Evolutionary conservation across 768 basidiomycete genomes (phyloP), one percentile per base, ranked within the genome.

Genomic region (Suillus alpinus): DNA sequence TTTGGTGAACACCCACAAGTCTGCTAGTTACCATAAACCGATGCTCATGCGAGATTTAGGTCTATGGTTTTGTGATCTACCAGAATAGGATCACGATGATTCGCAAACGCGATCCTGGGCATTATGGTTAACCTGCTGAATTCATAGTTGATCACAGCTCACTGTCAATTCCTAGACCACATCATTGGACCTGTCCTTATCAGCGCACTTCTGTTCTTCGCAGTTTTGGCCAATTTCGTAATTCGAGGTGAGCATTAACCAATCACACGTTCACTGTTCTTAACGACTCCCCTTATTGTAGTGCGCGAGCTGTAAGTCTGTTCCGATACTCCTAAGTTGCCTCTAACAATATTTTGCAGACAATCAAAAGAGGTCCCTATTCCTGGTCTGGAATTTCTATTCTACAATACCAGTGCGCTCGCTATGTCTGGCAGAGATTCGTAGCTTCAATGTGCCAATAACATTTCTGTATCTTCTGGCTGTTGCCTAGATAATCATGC

Each of bases 31-130:
- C n/a, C 12, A 31, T n/a, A 13, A 31, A 46, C 10, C 10, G 12
- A 59, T 46, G 12, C 46, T 47, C 41, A 61, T 9, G n/a, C 49
- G 55, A 58, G 6, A 4, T 39, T 5, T 59, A 95, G 89, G 71
- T 92, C 2, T 99, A 98, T 72, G 94, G 91, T 0, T 97, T 91
- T 73, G 75, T 73, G 1, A 75, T 98, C 46, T 98, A 96, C 70
- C 92, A 98, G 71, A 83, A 87, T 62, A 85, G 97, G 49, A 86
- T 98, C 58, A 89, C 89, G 51, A 88, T 94, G 86, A 98, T 99
- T 63, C 88, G 91, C 13, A 85, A 88, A 63, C 81, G 95, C 51
- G 91, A 94, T 74, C 89, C 94, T 31, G 91, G 92, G 0, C 86
- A 91, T 68, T 97, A 97, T 65, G 95, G 95, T 97, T 59, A 47